Conservation (phyloP, 352 stramenopile genomes). For the Globisporangium solare region DNA sequence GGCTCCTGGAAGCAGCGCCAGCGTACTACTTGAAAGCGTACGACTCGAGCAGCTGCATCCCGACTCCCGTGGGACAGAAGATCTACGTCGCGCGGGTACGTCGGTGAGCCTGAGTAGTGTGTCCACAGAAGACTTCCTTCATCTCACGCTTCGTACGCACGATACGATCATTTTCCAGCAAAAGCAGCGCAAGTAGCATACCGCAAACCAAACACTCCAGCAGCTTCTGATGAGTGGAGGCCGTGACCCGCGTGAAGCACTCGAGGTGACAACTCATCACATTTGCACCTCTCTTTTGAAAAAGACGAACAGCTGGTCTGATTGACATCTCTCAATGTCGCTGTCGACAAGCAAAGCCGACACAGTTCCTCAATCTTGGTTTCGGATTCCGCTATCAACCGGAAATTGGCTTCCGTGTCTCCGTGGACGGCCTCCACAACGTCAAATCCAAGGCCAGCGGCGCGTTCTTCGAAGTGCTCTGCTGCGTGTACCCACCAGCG, state of each 20-base stretch:
- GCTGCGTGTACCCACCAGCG: slow-evolving; percentile 43
- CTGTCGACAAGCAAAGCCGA: slow-evolving; percentile 31
- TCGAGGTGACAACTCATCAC: slow-evolving; percentile 20
- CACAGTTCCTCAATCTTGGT: slow-evolving; percentile 35
- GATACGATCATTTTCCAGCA: slow-evolving; percentile 10
- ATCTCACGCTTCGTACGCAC: neutral
- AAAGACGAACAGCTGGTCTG: no score
- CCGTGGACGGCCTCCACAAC: slow-evolving; percentile 65
- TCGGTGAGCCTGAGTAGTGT: neutral
- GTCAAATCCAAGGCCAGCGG: slow-evolving; percentile 39
- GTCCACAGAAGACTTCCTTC: no score
- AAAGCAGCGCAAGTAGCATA: slow-evolving; percentile 20
- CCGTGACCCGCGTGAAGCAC: slow-evolving; percentile 16
- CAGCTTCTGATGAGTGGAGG: slow-evolving; percentile 11
- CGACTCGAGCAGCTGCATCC: slow-evolving; percentile 42
- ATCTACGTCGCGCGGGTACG: slow-evolving; percentile 53
- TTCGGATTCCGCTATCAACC: slow-evolving; percentile 47
- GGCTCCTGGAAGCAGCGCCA: slow-evolving; percentile 38
- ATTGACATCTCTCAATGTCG: no score
- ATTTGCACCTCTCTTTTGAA: no score
- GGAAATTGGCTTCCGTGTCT: slow-evolving; percentile 58
- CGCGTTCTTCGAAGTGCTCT: slow-evolving; percentile 53
- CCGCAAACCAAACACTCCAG: slow-evolving; percentile 21
- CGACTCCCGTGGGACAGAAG: slow-evolving; percentile 47
- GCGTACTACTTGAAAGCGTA: slow-evolving; percentile 44